phyloP scores from a whole-genome alignment of 306 rosid genomes.

The Vicia sativa region DNA sequence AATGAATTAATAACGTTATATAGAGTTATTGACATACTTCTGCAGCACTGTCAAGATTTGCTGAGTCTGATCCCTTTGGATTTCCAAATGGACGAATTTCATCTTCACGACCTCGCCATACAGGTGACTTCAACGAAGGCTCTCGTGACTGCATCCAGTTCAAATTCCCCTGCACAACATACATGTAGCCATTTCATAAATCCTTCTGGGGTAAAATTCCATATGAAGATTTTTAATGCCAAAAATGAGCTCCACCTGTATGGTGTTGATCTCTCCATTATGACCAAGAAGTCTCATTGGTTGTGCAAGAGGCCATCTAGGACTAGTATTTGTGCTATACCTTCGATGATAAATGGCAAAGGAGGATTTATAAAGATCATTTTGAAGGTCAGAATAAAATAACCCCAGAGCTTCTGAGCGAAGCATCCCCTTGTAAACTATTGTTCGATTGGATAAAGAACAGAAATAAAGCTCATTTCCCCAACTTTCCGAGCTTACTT shows the following conservation, averaged over 20 bases:
- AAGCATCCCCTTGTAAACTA: conserved; percentile 99
- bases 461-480: conserved; percentile 96
- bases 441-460: conserved; percentile 94
- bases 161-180: conserved; percentile 79
- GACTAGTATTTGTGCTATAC: conserved; percentile 98
- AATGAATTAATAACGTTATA: conserved; percentile 25
- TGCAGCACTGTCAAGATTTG: conserved; percentile 97
- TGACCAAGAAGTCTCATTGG: conserved; percentile 99
- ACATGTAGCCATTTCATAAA: conserved; percentile 35
- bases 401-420: conserved; percentile 95
- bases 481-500: conserved; percentile 83
- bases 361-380: conserved; percentile 79
- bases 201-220: conserved; percentile 29
- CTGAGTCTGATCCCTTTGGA: conserved; percentile 92
- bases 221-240: conserved; percentile 29
- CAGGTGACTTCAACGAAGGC: conserved; percentile 83
- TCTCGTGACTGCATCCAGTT: conserved; percentile 99
- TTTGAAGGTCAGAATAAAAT: conserved; percentile 91
- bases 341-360: conserved; percentile 99
- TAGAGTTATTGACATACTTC: conserved; percentile 65
- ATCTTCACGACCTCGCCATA: conserved; percentile 93
- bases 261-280: conserved; percentile 96
- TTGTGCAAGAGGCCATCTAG: conserved; percentile 99
- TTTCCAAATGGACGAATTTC: conserved; percentile 96
- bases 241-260: conserved; percentile 69